These are phyloP conservation scores for Xerocomellus amylosporus DNA, from an alignment of 768 basidiomycete genomes.

Conservation along the genomic window DNA sequence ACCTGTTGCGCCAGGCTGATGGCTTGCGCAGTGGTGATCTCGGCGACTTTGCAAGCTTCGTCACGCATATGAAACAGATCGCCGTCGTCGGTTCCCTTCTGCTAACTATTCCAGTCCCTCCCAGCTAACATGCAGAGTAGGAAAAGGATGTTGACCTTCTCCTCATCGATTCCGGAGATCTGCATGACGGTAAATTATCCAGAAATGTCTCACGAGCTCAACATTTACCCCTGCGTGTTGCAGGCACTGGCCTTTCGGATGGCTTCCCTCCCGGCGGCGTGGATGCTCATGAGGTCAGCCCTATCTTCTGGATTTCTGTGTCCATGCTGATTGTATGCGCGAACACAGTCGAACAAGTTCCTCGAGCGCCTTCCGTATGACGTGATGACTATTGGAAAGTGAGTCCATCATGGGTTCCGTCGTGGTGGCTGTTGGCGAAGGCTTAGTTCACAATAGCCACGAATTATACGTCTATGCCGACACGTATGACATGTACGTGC, in stretches of 20 bases:
- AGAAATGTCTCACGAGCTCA: not conserved
- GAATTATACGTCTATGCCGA: conserved; percentile 75
- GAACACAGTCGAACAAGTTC: conserved; percentile 65
- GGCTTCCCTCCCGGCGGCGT: conserved; percentile 68
- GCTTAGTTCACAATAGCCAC: conserved; percentile 46
- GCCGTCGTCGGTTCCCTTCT: conserved; percentile 46
- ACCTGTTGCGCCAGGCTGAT: not conserved
- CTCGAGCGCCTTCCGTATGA: conserved; percentile 76
- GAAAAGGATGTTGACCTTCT: conserved; percentile 78
- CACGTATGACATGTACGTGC: conserved; percentile 59
- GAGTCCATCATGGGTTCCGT: conserved; percentile 23
- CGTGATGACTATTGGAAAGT: conserved; percentile 82
- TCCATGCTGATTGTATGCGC: not conserved
- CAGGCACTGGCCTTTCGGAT: conserved; percentile 75
- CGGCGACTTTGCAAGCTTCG: conserved; percentile 88
- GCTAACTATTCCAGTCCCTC: not conserved
- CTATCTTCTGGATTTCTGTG: not conserved
- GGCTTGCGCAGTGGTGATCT: conserved; percentile 46
- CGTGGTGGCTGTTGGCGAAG: not conserved
- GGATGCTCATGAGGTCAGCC: conserved; percentile 65
- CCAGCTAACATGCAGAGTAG: conserved; percentile 25
- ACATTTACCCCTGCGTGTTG: conserved; percentile 3
- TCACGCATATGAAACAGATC: conserved; percentile 73
- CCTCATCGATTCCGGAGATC: conserved; percentile 77
- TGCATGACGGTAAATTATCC: conserved; percentile 55